Conservation (phyloP, 345 rosid genomes). For the Noccaea bulbosa region DNA sequence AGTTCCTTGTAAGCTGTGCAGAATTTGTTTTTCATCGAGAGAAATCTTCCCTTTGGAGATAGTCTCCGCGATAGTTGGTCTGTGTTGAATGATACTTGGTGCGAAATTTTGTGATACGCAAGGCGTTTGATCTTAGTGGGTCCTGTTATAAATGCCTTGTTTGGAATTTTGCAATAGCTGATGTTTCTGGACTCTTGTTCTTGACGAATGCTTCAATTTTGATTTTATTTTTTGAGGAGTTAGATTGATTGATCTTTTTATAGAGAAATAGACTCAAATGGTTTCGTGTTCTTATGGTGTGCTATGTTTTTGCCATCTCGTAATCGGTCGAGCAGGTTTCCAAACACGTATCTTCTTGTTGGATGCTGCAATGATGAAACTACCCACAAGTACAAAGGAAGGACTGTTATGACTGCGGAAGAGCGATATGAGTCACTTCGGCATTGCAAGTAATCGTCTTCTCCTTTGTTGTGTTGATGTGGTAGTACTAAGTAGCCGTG, state of each 20-base stretch:
- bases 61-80: conserved; percentile 5
- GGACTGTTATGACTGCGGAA: conserved; percentile 81
- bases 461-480: conserved; percentile 5
- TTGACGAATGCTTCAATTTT: conserved; percentile 9
- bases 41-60: neutral
- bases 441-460: conserved; percentile 78
- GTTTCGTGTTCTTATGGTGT: conserved; percentile 11
- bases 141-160: neutral
- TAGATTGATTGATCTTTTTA: too few relatives aligned
- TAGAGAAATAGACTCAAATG: neutral
- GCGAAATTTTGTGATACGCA: neutral
- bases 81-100: neutral
- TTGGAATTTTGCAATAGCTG: conserved; percentile 14
- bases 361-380: conserved; percentile 92
- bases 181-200: conserved; percentile 21
- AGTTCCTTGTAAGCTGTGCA: neutral
- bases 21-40: neutral
- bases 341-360: conserved; percentile 76
- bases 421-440: conserved; percentile 96
- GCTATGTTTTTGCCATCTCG: conserved; percentile 7
- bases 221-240: neutral
- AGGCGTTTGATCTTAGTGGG: conserved; percentile 5
- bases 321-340: conserved; percentile 60
- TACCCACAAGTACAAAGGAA: conserved; percentile 86
- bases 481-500: neutral